Evolutionary conservation across 495 filamentous ascomycete species (phyloP), one percentile per base, ranked within the genome.

Genomic region (Annulohypoxylon stygium): DNA sequence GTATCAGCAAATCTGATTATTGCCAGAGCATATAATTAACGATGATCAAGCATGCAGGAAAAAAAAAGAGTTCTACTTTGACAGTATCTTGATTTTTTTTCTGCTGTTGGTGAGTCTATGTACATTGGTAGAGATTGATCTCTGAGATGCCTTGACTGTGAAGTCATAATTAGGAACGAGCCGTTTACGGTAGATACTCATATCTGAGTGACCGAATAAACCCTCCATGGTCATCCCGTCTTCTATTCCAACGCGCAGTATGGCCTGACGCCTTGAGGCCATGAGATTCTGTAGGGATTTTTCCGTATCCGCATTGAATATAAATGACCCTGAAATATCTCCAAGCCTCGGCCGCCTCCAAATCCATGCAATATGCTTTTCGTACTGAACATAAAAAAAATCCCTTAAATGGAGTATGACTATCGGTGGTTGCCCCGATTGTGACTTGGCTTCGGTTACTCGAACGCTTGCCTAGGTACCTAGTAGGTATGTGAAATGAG

Each of bases 291-390:
- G 37, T 53, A 45, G 41, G 41, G 36, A 50, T 34, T 30, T 33
- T 34, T 59, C 33, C 14, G 57, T 14, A 10, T 57, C 20, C 50
- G 16, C 6, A 30, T 30, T 6, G 39, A 47, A 41, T 11, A 9
- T 54, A 47, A n/a, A 34, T 34, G 43, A 16, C 41, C 25, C 48
- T 41, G 23, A 43, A 47, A 25, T 10, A 50, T 43, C 9, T 50
- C 61, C 39, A 45, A 54, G 48, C 62, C 67, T 16, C 66, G 36
- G 30, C 30, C 43, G 26, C 5, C 37, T 51, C 61, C 36, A 25
- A 45, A 45, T 23, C 62, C 55, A 70, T 69, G 51, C 66, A 67
- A 54, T 70, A 64, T 74, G 57, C 57, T 59, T 48, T 67, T 61
- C 39, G 54, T 59, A 67, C 25, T 33, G 36, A 65, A 73, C 39